phyloP scores from a whole-genome alignment of 2,329 filamentous ascomycete species.

The Hirsutella minnesotensis region DNA sequence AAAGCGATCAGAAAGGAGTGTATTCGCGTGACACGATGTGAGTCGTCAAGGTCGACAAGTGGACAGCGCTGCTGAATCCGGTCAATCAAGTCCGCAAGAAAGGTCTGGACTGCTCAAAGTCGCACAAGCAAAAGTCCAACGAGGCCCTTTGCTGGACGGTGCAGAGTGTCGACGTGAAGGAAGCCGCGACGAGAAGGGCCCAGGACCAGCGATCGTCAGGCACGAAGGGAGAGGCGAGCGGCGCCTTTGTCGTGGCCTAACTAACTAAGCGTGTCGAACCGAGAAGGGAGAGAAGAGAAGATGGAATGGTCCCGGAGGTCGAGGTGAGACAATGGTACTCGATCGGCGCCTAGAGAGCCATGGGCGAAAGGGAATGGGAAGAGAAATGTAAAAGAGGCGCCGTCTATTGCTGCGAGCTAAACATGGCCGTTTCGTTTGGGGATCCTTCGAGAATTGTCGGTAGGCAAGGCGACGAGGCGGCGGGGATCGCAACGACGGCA shows the following conservation, averaged over 20 bases:
- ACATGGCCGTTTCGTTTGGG: slow-evolving; percentile 1
- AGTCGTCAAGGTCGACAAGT: slow-evolving; percentile 8
- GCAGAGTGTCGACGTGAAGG: slow-evolving; percentile 1
- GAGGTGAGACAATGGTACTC: slow-evolving; percentile 9
- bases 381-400: slow-evolving; percentile 1
- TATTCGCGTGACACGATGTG: slow-evolving; percentile 8
- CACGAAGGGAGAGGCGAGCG: slow-evolving; percentile 4
- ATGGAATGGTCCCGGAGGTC: slow-evolving; percentile 12
- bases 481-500: background rate
- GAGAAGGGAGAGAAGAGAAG: slow-evolving; percentile 10
- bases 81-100: slow-evolving; percentile 10
- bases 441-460: background rate
- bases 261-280: slow-evolving; percentile 6
- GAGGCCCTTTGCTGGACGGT: slow-evolving; percentile 3
- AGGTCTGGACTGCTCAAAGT: slow-evolving; percentile 9
- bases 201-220: slow-evolving; percentile 6
- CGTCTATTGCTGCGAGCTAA: slow-evolving; percentile 1
- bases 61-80: slow-evolving; percentile 45
- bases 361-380: slow-evolving; percentile 5
- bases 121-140: background rate
- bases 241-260: slow-evolving; percentile 8
- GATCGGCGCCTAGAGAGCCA: slow-evolving; percentile 9
- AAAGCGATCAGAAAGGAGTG: slow-evolving; percentile 6
- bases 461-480: background rate
- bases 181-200: background rate